Evolutionary conservation across 148 eudicot genomes (phyloP).

Genomic region (Camellia granthamiana): DNA sequence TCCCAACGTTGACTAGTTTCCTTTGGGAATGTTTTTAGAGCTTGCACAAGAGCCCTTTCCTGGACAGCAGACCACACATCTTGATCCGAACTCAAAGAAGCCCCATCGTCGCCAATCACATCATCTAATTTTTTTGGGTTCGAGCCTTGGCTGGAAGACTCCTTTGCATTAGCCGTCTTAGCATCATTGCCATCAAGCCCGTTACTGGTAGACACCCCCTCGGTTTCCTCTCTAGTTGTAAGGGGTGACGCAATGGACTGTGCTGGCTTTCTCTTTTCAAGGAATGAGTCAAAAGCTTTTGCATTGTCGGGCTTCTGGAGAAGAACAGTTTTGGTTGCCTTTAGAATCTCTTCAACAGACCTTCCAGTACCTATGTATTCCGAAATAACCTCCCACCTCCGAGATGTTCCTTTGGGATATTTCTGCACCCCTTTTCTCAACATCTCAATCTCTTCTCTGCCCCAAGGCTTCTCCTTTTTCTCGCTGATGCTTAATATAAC

Average conservation of each 20-base stretch:
- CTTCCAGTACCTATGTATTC: conserved; percentile 82
- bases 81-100: conserved; percentile 41
- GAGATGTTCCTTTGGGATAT: conserved; percentile 87
- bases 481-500: conserved; percentile 34
- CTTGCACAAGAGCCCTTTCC: conserved; percentile 89
- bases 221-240: conserved; percentile 70
- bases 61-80: conserved; percentile 88
- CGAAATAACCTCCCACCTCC: conserved; percentile 95
- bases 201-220: conserved; percentile 25
- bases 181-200: conserved; percentile 6
- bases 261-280: conserved; percentile 87
- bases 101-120: conserved; percentile 20
- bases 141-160: conserved; percentile 19
- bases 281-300: conserved; percentile 93
- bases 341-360: conserved; percentile 88
- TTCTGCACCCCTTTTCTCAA: conserved; percentile 76
- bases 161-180: conserved; percentile 18
- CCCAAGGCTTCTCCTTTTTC: conserved; percentile 86
- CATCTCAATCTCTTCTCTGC: conserved; percentile 82
- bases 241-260: conserved; percentile 76
- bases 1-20: conserved; percentile 92
- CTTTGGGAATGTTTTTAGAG: conserved; percentile 88
- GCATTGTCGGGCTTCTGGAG: conserved; percentile 87
- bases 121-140: conserved; percentile 21
- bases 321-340: conserved; percentile 90